phyloP scores from a whole-genome alignment of 1,139 yeast genomes.

The Wickerhamomyces sp. region DNA sequence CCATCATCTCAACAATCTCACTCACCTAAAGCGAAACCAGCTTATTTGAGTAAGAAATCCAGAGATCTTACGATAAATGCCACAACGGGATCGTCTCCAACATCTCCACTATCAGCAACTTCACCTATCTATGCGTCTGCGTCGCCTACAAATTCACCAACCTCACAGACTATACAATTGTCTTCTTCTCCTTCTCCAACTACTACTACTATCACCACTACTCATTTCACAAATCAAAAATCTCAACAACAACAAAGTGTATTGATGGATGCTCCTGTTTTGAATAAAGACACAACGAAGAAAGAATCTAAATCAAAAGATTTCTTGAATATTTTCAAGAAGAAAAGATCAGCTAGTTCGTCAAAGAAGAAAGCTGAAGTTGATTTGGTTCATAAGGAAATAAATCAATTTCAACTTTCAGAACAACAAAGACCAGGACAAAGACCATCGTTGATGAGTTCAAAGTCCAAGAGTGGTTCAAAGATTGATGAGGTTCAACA shows the following conservation, averaged over 20 bases:
- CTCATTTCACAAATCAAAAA: not conserved
- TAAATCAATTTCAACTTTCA: not conserved
- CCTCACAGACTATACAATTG: too few species aligned
- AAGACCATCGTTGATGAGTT: constrained; percentile 13
- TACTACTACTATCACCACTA: not conserved
- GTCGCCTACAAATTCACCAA: too few species aligned
- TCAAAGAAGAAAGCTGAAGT: not conserved
- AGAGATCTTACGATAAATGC: not conserved
- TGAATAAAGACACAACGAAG: constrained; percentile 6
- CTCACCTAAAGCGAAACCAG: not conserved
- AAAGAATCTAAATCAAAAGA: constrained; percentile 21
- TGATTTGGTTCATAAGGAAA: constrained; percentile 4
- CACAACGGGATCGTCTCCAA: constrained; percentile 4
- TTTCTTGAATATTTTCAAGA: constrained; percentile 22
- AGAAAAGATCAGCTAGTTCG: constrained; percentile 17
- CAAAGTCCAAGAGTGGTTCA: constrained; percentile 10
- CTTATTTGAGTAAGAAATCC: not conserved
- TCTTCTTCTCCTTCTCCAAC: not conserved
- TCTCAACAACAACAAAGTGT: not conserved
- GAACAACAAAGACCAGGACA: constrained; percentile 5
- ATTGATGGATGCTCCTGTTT: not conserved
- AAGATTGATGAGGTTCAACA: constrained; percentile 6
- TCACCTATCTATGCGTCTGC: too few species aligned
- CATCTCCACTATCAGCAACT: not conserved
- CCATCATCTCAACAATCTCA: too few species aligned